Base-by-base conservation (phyloP, 1,284 basidiomycete species). In the Cryptococcus sp. region DNA sequence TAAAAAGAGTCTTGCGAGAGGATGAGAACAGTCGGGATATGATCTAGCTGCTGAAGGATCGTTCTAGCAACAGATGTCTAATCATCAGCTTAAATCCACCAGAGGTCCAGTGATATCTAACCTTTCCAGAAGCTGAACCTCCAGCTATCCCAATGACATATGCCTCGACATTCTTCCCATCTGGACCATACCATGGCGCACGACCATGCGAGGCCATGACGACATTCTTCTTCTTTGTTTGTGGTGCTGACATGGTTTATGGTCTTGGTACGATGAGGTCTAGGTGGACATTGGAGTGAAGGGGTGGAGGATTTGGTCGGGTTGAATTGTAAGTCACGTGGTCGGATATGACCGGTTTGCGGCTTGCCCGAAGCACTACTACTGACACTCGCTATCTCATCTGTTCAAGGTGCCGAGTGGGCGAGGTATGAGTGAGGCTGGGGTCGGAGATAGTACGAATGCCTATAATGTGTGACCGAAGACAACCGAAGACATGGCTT, bases 101-200 rank as follows among this genome's bases (percentile, higher is more conserved):
- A 19, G 18, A 48, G 7, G 13, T 4, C 22, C 7, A 34, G 14
- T 41, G 39, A 32, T n/a, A 3, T 51, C 77, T 61, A 53, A 90
- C 91, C 83, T 97, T 96, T 50, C 93, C 94, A 60, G 88, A 91
- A 0, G 91, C 91, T 59, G 87, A 90, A 1, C 93, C 93, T 50
- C 92, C 93, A 60, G 90, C 91, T 61, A 98, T 87, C 9, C 88
- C 93, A 52, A 98, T 86, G 24, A 97, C 90, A 70, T 96, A 98
- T 9, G 90, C 90, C 39, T 70, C 67, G 2, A 72, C 57, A 34
- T 64, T 67, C 70, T 71, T 78, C 82, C 92, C 92, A 84, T 76
- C 87, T 81, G 66, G 86, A 80, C 62, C 88, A 80, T 70, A 79
- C 78, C 78, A 79, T 1, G 78, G 77, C 11, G 76, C 72, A 34